These are phyloP conservation scores for Cystobasidium tubakii DNA, from an alignment of 768 basidiomycete genomes.

Conservation along the genomic window DNA sequence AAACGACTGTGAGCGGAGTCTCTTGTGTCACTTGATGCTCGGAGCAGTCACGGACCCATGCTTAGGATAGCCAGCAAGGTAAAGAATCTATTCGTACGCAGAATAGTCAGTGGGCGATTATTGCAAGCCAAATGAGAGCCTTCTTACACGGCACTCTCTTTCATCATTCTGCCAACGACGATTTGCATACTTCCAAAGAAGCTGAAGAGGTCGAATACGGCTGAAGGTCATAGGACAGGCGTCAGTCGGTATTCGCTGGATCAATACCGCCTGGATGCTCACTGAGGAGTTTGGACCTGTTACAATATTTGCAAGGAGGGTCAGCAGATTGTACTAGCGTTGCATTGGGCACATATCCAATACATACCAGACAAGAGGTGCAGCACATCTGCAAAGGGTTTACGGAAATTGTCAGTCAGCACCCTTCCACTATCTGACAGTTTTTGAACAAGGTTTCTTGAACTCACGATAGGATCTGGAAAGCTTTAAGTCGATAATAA, in stretches of 20 bases:
- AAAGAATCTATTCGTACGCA: slow-evolving; percentile 51
- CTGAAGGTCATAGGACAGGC: neutral
- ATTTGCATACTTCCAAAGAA: slow-evolving; percentile 49
- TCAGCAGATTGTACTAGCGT: too few species aligned
- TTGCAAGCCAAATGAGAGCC: too few species aligned
- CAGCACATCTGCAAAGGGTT: slow-evolving; percentile 18
- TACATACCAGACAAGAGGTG: slow-evolving; percentile 42
- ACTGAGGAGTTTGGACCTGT: slow-evolving; percentile 43
- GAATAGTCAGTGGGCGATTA: too few species aligned
- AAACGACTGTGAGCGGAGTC: slow-evolving; percentile 47
- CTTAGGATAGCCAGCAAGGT: slow-evolving; percentile 46
- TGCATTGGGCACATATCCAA: too few species aligned
- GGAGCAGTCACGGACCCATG: slow-evolving; percentile 23
- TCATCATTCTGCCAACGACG: slow-evolving; percentile 51
- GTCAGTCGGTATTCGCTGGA: neutral
- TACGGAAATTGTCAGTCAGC: neutral
- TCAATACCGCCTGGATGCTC: neutral
- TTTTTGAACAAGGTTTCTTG: neutral
- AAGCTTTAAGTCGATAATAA: slow-evolving; percentile 37
- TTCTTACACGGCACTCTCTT: slow-evolving; percentile 38
- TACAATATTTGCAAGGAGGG: too few species aligned
- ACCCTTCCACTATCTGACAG: neutral
- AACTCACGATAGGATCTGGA: slow-evolving; percentile 41
- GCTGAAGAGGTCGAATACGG: slow-evolving; percentile 42
- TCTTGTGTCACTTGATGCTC: too few species aligned